Evolutionary conservation across 176 grass and related monocot genomes (phyloP).

Genomic region (Pontederia crassipes): DNA sequence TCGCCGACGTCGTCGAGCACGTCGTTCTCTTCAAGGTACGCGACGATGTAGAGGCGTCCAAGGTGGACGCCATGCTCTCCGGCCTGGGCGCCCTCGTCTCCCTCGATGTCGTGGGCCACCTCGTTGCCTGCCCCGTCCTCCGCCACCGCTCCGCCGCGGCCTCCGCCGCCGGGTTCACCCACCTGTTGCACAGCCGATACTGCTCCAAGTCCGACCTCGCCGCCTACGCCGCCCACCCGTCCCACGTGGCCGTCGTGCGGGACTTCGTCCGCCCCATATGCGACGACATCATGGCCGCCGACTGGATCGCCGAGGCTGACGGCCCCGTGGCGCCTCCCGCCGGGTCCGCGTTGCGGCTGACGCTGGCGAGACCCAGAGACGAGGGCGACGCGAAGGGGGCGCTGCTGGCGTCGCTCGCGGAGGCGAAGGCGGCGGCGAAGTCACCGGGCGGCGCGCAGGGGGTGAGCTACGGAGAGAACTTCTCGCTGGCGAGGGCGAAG

Average conservation of each 20-base stretch:
- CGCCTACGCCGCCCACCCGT: slow-evolving; percentile 51
- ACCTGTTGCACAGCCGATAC: slow-evolving; percentile 82
- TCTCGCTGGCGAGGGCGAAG: slow-evolving; percentile 81
- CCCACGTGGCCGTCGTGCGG: slow-evolving; percentile 69
- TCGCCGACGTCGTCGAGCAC: slow-evolving; percentile 47
- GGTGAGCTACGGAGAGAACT: slow-evolving; percentile 83
- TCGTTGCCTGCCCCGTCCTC: slow-evolving; percentile 60
- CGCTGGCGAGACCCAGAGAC: slow-evolving; percentile 46
- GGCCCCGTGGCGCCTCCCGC: slow-evolving; percentile 25
- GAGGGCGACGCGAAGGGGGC: slow-evolving; percentile 26
- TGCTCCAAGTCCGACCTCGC: slow-evolving; percentile 59
- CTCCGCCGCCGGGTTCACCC: slow-evolving; percentile 48
- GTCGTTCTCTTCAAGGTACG: slow-evolving; percentile 87
- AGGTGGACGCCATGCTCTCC: slow-evolving; percentile 51
- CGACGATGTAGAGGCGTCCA: slow-evolving; percentile 30
- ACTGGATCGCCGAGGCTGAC: slow-evolving; percentile 47
- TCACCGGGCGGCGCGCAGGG: slow-evolving; percentile 21
- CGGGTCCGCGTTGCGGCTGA: slow-evolving; percentile 52
- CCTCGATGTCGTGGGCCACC: slow-evolving; percentile 47
- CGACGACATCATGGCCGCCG: slow-evolving; percentile 60
- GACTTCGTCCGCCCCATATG: slow-evolving; percentile 44
- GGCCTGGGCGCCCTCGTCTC: slow-evolving; percentile 41
- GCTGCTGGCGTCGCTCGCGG: slow-evolving; percentile 38
- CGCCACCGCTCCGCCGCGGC: slow-evolving; percentile 61
- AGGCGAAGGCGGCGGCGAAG: slow-evolving; percentile 26